Conservation (phyloP, 2,329 filamentous ascomycete species). For the Teratosphaeria gauchensis region DNA sequence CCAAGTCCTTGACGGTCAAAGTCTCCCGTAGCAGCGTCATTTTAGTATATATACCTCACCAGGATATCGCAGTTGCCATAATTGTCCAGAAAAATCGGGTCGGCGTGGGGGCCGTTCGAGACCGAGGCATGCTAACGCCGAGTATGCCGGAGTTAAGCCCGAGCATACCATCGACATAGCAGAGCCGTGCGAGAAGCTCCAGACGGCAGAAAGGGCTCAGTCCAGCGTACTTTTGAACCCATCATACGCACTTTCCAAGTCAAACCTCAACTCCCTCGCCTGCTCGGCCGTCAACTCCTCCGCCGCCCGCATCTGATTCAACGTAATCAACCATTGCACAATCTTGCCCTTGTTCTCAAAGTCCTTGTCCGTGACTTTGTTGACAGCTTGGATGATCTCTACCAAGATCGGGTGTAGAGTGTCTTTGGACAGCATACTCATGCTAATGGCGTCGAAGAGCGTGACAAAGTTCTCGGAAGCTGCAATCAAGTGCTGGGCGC, state of each 20-base stretch:
- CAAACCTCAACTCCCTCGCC: slow-evolving; percentile 77
- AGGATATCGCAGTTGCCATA: background rate
- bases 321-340: slow-evolving; percentile 91
- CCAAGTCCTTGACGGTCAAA: slow-evolving; percentile 3
- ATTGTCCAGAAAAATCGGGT: background rate
- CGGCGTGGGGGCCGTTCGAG: background rate
- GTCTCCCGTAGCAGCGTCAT: background rate
- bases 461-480: slow-evolving; percentile 99
- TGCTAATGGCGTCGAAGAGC: slow-evolving; percentile 85
- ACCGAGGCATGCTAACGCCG: background rate
- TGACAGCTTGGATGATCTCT: slow-evolving; percentile 93
- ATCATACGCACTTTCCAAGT: slow-evolving; percentile 89
- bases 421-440: slow-evolving; percentile 89
- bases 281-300: slow-evolving; percentile 84
- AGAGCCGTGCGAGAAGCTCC: background rate
- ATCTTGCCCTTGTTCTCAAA: slow-evolving; percentile 96
- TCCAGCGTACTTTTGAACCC: slow-evolving; percentile 76
- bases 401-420: slow-evolving; percentile 90
- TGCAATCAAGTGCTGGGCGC: slow-evolving; percentile 60
- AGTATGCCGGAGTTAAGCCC: background rate
- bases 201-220: slow-evolving; percentile 5
- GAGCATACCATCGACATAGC: background rate
- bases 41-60: background rate
- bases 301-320: slow-evolving; percentile 96
- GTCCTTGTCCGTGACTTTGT: slow-evolving; percentile 89